Conservation (phyloP, 495 filamentous ascomycete genomes). For the Aspergillus carlsbadensis region DNA sequence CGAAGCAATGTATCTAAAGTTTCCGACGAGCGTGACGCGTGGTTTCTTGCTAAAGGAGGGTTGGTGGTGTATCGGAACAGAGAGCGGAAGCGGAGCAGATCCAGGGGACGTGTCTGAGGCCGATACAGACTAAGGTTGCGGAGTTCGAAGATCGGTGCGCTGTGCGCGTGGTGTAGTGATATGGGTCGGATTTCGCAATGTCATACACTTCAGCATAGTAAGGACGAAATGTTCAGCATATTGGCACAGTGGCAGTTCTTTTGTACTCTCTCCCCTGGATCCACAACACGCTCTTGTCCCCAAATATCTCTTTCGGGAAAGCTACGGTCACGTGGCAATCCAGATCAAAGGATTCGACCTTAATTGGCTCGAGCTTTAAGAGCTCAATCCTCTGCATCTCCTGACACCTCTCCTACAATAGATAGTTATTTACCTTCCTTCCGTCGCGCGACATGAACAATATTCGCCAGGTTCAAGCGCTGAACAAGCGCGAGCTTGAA, state of each 20-base stretch:
- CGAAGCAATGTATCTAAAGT: conserved; percentile 1
- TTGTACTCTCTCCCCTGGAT: conserved; percentile 6
- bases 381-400: not conserved
- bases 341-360: not conserved
- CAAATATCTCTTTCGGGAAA: conserved; percentile 10
- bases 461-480: conserved; percentile 84
- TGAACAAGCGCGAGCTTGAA: conserved; percentile 95
- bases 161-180: not conserved
- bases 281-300: conserved; percentile 3
- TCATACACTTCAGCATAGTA: not conserved
- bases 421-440: not conserved
- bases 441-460: conserved; percentile 66
- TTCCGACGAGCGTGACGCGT: conserved; percentile 22
- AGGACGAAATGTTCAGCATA: not conserved
- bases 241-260: not conserved
- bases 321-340: not conserved
- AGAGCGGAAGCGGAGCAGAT: conserved; percentile 15
- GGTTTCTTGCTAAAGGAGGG: not conserved
- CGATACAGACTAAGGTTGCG: not conserved
- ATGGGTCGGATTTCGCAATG: not conserved
- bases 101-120: conserved; percentile 26
- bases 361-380: not conserved
- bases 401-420: too few relatives aligned
- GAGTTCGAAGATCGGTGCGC: not conserved
- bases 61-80: conserved; percentile 13